Percentiles rank a stretch among this genome's conserved stretches.
These are phyloP conservation scores for Pleurotus pulmonarius DNA, from an alignment of 768 basidiomycete genomes.

Conservation along the genomic window DNA sequence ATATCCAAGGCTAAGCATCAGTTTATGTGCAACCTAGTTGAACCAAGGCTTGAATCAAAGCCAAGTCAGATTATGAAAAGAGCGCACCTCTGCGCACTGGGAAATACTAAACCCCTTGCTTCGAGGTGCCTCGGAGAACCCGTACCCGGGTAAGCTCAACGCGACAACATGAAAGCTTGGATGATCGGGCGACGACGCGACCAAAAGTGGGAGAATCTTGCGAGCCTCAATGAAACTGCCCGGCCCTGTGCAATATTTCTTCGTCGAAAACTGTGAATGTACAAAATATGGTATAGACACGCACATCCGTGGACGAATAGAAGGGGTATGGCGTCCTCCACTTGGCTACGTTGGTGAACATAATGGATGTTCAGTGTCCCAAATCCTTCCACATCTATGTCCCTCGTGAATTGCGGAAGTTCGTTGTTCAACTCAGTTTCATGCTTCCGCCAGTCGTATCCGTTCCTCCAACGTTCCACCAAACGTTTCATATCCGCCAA, in stretches of 20 bases:
- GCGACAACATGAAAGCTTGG: slow-evolving; percentile 67
- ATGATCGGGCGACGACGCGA: slow-evolving; percentile 33
- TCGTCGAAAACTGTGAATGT: background rate
- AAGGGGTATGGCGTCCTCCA: slow-evolving; percentile 41
- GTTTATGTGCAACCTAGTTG: slow-evolving; percentile 38
- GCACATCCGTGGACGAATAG: slow-evolving; percentile 55
- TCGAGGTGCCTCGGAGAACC: slow-evolving; percentile 54
- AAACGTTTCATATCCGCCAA: slow-evolving; percentile 36
- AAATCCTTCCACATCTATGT: slow-evolving; percentile 40
- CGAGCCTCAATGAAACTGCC: slow-evolving; percentile 56
- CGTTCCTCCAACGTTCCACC: slow-evolving; percentile 34
- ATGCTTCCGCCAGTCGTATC: slow-evolving; percentile 43
- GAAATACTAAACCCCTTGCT: slow-evolving; percentile 43
- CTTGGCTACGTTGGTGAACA: slow-evolving; percentile 42
- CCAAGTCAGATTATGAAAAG: background rate
- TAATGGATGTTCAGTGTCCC: slow-evolving; percentile 49
- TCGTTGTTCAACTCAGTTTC: slow-evolving; percentile 45
- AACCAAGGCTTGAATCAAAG: background rate
- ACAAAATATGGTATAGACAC: background rate
- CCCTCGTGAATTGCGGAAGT: slow-evolving; percentile 47
- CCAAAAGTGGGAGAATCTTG: slow-evolving; percentile 54
- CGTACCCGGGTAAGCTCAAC: slow-evolving; percentile 54
- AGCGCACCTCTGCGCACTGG: slow-evolving; percentile 47
- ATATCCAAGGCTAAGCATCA: slow-evolving; percentile 47
- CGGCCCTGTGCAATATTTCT: slow-evolving; percentile 41